Evolutionary conservation across 148 eudicot genomes (phyloP).

Genomic region (Rhododendron ovatum): DNA sequence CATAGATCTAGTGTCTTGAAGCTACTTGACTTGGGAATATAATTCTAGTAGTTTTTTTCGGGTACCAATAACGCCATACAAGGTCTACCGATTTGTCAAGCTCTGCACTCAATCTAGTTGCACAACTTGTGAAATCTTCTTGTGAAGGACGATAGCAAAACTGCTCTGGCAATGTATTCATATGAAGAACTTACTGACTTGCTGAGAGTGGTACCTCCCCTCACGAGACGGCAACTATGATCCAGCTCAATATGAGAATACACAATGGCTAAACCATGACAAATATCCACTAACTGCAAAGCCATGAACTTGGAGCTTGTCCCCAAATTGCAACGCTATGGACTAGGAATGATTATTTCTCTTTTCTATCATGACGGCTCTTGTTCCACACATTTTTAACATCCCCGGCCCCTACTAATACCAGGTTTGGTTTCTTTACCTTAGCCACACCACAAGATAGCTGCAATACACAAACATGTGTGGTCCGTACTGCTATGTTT

Average conservation of each 20-base stretch:
- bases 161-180: neutral
- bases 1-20: neutral
- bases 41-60: neutral
- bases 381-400: no score
- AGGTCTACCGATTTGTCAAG: neutral
- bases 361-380: no score
- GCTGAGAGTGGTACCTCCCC: neutral
- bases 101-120: neutral
- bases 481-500: neutral
- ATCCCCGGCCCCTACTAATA: no score
- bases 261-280: neutral
- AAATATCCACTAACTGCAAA: neutral
- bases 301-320: neutral
- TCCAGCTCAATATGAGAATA: no score
- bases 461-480: neutral
- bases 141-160: neutral
- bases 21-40: neutral
- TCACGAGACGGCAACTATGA: no score
- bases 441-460: neutral
- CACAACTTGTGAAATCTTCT: neutral
- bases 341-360: neutral
- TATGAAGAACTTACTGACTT: neutral
- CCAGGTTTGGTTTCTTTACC: neutral
- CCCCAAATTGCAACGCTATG: neutral
- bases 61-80: neutral